These are phyloP conservation scores for Cyanidium caldarium DNA, from an alignment of 23 red algal species.

Conservation along the genomic window DNA sequence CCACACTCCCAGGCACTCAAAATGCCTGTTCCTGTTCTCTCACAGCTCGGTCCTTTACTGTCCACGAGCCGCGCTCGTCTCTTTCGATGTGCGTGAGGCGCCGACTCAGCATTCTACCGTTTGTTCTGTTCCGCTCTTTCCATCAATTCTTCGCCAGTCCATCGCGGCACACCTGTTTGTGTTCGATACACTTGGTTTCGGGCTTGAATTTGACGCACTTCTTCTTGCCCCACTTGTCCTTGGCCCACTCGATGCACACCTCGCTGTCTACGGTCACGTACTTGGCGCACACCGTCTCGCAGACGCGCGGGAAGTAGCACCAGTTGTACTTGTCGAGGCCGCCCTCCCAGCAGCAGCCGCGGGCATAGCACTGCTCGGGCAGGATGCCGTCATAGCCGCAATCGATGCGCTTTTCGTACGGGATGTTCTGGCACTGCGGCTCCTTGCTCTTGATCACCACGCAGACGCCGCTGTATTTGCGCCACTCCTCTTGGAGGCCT, in stretches of 20 bases:
- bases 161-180: not conserved
- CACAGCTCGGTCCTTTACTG: no score
- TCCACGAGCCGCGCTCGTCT: no score
- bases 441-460: not conserved
- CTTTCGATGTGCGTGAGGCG: no score
- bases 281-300: not conserved
- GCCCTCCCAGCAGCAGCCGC: constrained; percentile 7
- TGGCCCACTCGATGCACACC: not conserved
- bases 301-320: not conserved
- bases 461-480: constrained; percentile 1
- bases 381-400: not conserved
- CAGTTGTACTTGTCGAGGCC: not conserved
- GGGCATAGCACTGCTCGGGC: not conserved
- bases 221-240: not conserved
- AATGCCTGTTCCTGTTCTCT: no score
- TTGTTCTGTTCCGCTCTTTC: no score
- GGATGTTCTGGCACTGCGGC: not conserved
- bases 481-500: not conserved
- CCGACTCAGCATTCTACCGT: no score
- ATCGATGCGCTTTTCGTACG: not conserved
- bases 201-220: constrained; percentile 4
- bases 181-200: not conserved
- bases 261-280: not conserved
- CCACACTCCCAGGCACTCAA: no score
- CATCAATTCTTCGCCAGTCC: no score